Percentiles rank a stretch among this genome's conserved stretches.
These are phyloP conservation scores for Eurotiales sp. DNA, from an alignment of 2,329 filamentous ascomycete species.

Conservation along the genomic window DNA sequence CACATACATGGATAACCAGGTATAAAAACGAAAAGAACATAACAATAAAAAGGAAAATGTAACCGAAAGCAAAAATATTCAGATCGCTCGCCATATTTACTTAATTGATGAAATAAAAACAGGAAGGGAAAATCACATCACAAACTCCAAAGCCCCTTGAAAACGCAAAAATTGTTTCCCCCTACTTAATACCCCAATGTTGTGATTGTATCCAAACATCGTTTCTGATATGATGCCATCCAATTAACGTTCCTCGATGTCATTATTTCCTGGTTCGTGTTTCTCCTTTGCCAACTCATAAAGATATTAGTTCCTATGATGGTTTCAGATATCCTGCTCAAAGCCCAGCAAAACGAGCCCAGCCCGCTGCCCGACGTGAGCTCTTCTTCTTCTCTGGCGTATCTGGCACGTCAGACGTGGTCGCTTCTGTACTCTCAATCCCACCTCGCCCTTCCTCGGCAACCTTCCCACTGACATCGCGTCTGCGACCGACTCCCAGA, in stretches of 20 bases:
- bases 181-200: background rate
- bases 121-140: slow-evolving; percentile 4
- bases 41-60: background rate
- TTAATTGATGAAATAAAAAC: background rate
- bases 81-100: slow-evolving; percentile 4
- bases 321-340: slow-evolving; percentile 19
- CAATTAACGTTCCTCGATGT: too few relatives aligned
- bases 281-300: background rate
- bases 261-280: slow-evolving; percentile 11
- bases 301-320: background rate
- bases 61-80: background rate
- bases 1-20: background rate
- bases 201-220: background rate
- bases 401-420: background rate
- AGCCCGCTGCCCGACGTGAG: slow-evolving; percentile 38
- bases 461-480: slow-evolving; percentile 45
- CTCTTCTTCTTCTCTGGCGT: slow-evolving; percentile 16
- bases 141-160: background rate
- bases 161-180: too few relatives aligned
- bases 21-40: background rate
- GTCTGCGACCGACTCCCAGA: slow-evolving; percentile 41
- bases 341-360: slow-evolving; percentile 45
- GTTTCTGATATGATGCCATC: too few relatives aligned
- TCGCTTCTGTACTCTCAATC: slow-evolving; percentile 17
- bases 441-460: slow-evolving; percentile 44